A percentile compares a stretch with the other conserved stretches of the same genome.
phyloP scores from a whole-genome alignment of 495 filamentous ascomycete genomes.

The Friedmanniomyces simplex region DNA sequence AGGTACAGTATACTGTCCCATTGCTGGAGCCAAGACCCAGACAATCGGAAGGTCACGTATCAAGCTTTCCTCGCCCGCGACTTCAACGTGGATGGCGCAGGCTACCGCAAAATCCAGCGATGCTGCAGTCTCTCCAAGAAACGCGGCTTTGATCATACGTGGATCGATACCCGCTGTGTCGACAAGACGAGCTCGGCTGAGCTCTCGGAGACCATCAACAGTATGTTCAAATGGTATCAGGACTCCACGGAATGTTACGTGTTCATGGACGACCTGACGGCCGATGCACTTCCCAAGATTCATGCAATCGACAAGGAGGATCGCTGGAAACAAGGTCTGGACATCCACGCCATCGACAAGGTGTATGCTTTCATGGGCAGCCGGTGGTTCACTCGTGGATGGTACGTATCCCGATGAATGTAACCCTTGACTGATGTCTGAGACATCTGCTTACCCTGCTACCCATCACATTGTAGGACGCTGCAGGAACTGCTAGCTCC shows the following conservation, averaged over 20 bases:
- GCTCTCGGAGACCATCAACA: slow-evolving; percentile 14
- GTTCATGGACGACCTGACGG: slow-evolving; percentile 7
- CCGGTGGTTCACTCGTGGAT: slow-evolving; percentile 13
- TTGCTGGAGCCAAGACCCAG: slow-evolving; percentile 2
- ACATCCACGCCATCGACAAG: background rate
- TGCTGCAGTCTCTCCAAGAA: background rate
- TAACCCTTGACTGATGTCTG: too few relatives aligned
- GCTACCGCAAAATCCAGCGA: background rate
- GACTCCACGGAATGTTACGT: slow-evolving; percentile 6
- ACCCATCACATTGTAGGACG: too few relatives aligned
- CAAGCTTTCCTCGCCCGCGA: background rate
- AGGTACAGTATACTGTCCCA: slow-evolving; percentile 17
- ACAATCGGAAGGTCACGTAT: background rate
- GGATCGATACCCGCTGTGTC: slow-evolving; percentile 17
- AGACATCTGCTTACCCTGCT: too few relatives aligned
- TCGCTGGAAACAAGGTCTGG: background rate
- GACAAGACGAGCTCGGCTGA: slow-evolving; percentile 15
- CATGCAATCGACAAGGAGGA: background rate
- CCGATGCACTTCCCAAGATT: background rate
- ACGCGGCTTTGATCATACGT: background rate
- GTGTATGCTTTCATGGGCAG: background rate
- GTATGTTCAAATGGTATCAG: slow-evolving; percentile 12
- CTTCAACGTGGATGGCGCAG: background rate
- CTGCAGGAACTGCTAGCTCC: slow-evolving; percentile 16
- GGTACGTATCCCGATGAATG: too few relatives aligned